A percentile compares a stretch with the other conserved stretches of the same genome.
phyloP scores from a whole-genome alignment of 2,329 filamentous ascomycete genomes.

The Tetracladium maxilliforme region DNA sequence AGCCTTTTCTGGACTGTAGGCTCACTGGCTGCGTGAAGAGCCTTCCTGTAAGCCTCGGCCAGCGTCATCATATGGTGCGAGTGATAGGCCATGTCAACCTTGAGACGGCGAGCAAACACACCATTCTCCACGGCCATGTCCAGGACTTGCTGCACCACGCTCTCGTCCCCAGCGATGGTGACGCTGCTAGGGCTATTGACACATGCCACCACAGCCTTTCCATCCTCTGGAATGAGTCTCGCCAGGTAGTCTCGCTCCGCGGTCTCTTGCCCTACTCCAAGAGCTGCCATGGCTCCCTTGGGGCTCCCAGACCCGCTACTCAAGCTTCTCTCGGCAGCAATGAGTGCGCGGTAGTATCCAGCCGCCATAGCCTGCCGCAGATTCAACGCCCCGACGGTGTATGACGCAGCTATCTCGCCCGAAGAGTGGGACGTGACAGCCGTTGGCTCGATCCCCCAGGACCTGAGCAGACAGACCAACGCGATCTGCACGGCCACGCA shows the following conservation, averaged over 20 bases:
- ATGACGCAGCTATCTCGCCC: constrained; percentile 17
- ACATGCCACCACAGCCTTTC: constrained; percentile 14
- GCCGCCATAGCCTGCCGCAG: constrained; percentile 6
- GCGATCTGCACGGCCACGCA: constrained; percentile 13
- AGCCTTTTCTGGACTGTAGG: too few species aligned
- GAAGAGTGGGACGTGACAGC: constrained; percentile 14
- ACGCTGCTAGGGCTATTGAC: constrained; percentile 19
- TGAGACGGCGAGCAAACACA: constrained; percentile 15
- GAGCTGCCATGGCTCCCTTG: constrained; percentile 31
- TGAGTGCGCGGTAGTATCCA: constrained; percentile 9
- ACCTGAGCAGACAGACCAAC: constrained; percentile 10
- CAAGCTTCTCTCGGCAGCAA: constrained; percentile 3
- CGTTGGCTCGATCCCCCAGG: constrained; percentile 6
- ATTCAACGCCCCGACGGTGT: constrained; percentile 11
- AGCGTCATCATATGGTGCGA: constrained; percentile 19
- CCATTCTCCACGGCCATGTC: constrained; percentile 9
- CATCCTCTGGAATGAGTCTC: constrained; percentile 14
- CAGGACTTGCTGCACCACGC: constrained; percentile 12
- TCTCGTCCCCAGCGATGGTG: constrained; percentile 20
- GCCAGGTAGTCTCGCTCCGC: too few species aligned
- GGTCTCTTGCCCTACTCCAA: constrained; percentile 14
- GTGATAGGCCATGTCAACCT: constrained; percentile 24
- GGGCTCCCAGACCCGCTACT: constrained; percentile 2
- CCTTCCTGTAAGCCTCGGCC: constrained; percentile 3
- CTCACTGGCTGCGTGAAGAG: too few species aligned